Base-by-base conservation (phyloP, 2,329 filamentous ascomycete genomes). In the Calonectria naviculata region DNA sequence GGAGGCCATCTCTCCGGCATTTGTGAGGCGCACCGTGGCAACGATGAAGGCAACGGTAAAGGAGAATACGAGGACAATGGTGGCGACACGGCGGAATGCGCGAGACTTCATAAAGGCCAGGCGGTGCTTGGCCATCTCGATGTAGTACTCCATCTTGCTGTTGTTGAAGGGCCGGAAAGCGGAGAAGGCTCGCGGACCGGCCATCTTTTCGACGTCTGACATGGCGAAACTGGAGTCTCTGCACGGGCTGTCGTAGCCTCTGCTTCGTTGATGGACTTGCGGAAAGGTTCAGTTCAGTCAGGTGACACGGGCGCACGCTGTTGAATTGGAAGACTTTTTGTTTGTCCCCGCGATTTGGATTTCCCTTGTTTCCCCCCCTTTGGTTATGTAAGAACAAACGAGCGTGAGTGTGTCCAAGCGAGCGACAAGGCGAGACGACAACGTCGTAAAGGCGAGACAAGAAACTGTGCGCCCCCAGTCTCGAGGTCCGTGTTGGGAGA, bases 101-200 rank as follows among this genome's bases (percentile, higher is more conserved):
- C 75, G 73, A 38, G 76, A 75, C 58, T 68, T 78, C 34, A 73
- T 62, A 1, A 77, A 31, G 1, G 54, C 38, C 13, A 74, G 73
- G 9, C 60, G 42, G 9, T 64, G 68, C 10, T 71, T 74, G 46
- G 28, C 21, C 70, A 61, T 56, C 36, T 70, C 49, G 15, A 67
- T 46, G 26, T 70, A 66, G 10, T 26, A 29, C 7, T 65, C 42
- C 47, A 61, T 60, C 21, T 38, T 49, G 42, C 24, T 41, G 38
- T 13, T 52, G 41, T 36, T 38, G 28, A 34, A 31, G 19, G 47
- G 47, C 34, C 26, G 63, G 6, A 26, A 65, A 26, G 34, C 24
- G 9, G 47, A 24, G 26, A 65, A 36, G 21, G 36, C 19, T 52
- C 46, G 46, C 44, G 31, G 29, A 46, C 44, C 46, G 21, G 28